phyloP scores from a whole-genome alignment of 257 asterid genomes.

The Lithospermum erythrorhizon region DNA sequence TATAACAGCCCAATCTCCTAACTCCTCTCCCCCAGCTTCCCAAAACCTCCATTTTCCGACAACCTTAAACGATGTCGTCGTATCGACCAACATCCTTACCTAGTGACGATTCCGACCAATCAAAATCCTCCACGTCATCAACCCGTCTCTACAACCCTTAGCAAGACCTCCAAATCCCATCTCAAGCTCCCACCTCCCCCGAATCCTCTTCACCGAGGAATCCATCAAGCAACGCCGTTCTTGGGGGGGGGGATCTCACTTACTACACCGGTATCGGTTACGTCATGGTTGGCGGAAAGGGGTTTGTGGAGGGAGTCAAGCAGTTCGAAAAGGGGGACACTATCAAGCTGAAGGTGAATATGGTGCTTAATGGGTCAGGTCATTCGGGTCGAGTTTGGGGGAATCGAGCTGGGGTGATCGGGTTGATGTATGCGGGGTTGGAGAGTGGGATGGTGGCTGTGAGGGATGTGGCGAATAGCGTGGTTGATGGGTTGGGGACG shows the following conservation, averaged over 20 bases:
- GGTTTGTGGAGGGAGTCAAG: slow-evolving; percentile 51
- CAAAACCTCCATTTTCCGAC: slow-evolving; percentile 1
- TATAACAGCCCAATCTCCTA: too few species aligned
- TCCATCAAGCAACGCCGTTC: slow-evolving; percentile 69
- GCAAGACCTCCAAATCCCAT: slow-evolving; percentile 57
- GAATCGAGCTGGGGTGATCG: slow-evolving; percentile 71
- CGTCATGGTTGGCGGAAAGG: slow-evolving; percentile 55
- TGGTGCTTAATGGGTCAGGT: slow-evolving; percentile 80
- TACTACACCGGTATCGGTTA: slow-evolving; percentile 82
- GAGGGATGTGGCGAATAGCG: slow-evolving; percentile 32
- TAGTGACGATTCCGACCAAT: slow-evolving; percentile 7
- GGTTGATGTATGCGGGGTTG: slow-evolving; percentile 70
- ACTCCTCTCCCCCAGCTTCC: too few species aligned
- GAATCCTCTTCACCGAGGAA: slow-evolving; percentile 84
- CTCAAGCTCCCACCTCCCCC: slow-evolving; percentile 51
- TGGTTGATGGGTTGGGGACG: slow-evolving; percentile 38
- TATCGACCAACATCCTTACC: slow-evolving; percentile 43
- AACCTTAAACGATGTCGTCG: slow-evolving; percentile 43
- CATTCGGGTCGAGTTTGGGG: slow-evolving; percentile 64
- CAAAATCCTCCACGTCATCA: slow-evolving; percentile 8
- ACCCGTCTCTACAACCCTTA: slow-evolving; percentile 88
- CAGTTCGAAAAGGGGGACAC: slow-evolving; percentile 71
- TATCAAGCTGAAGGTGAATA: slow-evolving; percentile 51
- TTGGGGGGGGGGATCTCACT: slow-evolving; percentile 86
- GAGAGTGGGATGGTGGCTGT: slow-evolving; percentile 69